phyloP scores from a whole-genome alignment of 2,329 filamentous ascomycete genomes.

The Cercospora sp. region DNA sequence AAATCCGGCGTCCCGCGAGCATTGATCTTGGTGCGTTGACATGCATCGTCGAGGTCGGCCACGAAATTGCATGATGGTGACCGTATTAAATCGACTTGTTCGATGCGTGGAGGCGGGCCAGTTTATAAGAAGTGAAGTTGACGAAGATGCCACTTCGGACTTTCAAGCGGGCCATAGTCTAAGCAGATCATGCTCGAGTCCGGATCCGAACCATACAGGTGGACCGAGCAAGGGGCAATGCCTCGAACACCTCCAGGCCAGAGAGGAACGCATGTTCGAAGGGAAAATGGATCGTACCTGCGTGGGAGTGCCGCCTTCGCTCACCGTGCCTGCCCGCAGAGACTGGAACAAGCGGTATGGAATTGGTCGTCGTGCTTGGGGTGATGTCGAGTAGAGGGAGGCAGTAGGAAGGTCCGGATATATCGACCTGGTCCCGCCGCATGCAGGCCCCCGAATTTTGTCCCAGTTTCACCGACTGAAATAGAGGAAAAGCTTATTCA shows the following conservation, averaged over 20 bases:
- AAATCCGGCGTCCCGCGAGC: background rate
- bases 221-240: background rate
- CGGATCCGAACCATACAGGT: background rate
- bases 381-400: constrained; percentile 1
- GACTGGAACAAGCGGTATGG: background rate
- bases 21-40: background rate
- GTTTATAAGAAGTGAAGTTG: background rate
- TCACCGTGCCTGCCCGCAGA: background rate
- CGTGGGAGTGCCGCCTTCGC: background rate
- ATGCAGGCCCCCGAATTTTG: constrained; percentile 28
- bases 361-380: background rate
- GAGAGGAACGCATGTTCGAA: background rate
- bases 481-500: constrained; percentile 28
- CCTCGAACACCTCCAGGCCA: background rate
- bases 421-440: constrained; percentile 20
- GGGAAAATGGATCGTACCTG: background rate
- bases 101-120: background rate
- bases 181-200: background rate
- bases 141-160: background rate
- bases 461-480: constrained; percentile 26
- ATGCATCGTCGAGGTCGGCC: background rate
- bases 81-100: background rate
- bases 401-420: constrained; percentile 18
- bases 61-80: background rate
- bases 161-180: background rate